These are phyloP conservation scores for Coleophoma cylindrospora DNA, from an alignment of 2,329 filamentous ascomycete species.

Conservation along the genomic window DNA sequence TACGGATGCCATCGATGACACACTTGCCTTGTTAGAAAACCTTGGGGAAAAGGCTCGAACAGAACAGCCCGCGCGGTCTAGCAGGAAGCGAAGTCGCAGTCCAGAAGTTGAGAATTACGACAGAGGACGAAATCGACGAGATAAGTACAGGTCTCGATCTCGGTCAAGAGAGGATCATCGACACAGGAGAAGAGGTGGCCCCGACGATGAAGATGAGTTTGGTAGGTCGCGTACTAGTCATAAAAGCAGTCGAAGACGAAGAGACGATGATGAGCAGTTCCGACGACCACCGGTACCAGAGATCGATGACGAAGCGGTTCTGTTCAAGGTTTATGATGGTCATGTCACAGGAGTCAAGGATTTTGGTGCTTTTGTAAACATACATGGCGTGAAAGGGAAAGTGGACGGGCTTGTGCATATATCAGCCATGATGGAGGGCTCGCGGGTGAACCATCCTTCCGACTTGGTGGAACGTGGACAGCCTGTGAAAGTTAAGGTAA, in stretches of 20 bases:
- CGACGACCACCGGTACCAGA: slow-evolving; percentile 64
- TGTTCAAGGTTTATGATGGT: slow-evolving; percentile 87
- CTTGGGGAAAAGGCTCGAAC: slow-evolving; percentile 61
- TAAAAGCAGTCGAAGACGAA: slow-evolving; percentile 33
- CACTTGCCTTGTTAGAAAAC: slow-evolving; percentile 84
- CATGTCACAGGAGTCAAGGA: slow-evolving; percentile 90
- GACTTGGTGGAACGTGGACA: slow-evolving; percentile 80
- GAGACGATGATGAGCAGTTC: slow-evolving; percentile 53
- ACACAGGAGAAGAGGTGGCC: slow-evolving; percentile 37
- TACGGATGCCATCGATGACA: slow-evolving; percentile 79
- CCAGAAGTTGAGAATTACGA: slow-evolving; percentile 34
- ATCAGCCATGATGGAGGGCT: slow-evolving; percentile 79
- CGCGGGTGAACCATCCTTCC: slow-evolving; percentile 85
- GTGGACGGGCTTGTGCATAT: slow-evolving; percentile 93
- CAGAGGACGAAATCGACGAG: slow-evolving; percentile 28
- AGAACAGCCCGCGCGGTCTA: slow-evolving; percentile 26
- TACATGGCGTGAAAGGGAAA: slow-evolving; percentile 82
- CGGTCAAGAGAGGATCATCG: slow-evolving; percentile 37
- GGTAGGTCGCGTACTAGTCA: slow-evolving; percentile 40
- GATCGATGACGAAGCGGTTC: slow-evolving; percentile 73
- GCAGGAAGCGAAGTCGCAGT: slow-evolving; percentile 49
- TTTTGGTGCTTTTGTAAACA: slow-evolving; percentile 91
- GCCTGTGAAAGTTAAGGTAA: slow-evolving; percentile 85
- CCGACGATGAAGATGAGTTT: slow-evolving; percentile 55
- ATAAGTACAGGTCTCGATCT: slow-evolving; percentile 45